Evolutionary conservation across 2,329 filamentous ascomycete genomes (phyloP).

Genomic region (Fusarium haematococcum): DNA sequence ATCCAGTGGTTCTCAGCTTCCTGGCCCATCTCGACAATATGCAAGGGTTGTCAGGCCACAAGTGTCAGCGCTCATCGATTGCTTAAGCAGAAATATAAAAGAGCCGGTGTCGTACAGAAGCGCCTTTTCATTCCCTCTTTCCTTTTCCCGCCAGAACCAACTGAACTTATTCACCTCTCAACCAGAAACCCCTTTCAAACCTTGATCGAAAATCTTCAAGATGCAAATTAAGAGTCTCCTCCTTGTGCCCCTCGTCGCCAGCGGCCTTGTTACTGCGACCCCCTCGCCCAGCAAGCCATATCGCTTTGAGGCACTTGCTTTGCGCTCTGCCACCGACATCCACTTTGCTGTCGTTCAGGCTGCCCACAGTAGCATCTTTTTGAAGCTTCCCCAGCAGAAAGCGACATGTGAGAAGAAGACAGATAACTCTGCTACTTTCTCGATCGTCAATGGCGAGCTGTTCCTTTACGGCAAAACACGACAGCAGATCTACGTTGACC

Average conservation of each 20-base stretch:
- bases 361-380: background rate
- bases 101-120: background rate
- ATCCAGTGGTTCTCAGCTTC: background rate
- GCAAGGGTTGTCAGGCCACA: background rate
- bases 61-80: background rate
- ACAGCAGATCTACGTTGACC: background rate
- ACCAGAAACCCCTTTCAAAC: background rate
- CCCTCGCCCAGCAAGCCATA: background rate
- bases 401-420: background rate
- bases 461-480: background rate
- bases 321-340: background rate
- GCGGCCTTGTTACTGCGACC: background rate
- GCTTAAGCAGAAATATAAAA: background rate
- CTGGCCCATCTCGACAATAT: background rate
- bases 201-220: background rate
- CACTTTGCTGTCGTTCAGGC: background rate
- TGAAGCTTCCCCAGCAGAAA: background rate
- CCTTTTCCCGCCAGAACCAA: background rate
- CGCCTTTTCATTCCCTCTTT: background rate
- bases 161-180: background rate
- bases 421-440: background rate
- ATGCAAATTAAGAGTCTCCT: background rate
- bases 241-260: background rate
- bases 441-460: background rate
- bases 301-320: background rate